Evolutionary conservation across 257 asterid species (phyloP).

Genomic region (Cruciata laevipes): DNA sequence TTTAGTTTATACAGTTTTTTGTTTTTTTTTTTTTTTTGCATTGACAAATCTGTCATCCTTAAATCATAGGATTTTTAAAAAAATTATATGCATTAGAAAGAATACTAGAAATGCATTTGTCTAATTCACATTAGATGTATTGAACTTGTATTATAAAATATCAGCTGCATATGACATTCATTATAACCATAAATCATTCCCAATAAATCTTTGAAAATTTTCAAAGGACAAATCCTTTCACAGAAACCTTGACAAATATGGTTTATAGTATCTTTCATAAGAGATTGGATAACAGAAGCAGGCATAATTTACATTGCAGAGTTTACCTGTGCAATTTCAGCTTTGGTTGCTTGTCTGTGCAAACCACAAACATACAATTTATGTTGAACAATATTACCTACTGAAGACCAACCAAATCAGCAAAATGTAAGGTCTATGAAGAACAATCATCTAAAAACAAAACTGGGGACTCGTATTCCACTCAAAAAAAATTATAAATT

Average conservation of each 20-base stretch:
- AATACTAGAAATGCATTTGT: no score
- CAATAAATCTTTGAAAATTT: background rate
- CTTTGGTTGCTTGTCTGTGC: constrained; percentile 56
- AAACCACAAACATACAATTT: constrained; percentile 78
- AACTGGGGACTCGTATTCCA: background rate
- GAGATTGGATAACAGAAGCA: background rate
- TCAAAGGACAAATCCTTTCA: background rate
- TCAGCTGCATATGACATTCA: background rate
- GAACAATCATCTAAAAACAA: background rate
- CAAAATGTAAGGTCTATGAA: constrained; percentile 14
- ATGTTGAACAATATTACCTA: constrained; percentile 48
- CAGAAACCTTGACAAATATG: background rate
- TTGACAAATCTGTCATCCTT: no score
- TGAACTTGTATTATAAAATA: no score
- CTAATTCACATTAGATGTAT: no score
- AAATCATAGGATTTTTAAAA: no score
- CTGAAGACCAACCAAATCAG: constrained; percentile 18
- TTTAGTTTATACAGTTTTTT: no score
- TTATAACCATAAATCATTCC: background rate
- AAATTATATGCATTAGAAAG: no score
- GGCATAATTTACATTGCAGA: background rate
- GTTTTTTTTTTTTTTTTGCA: no score
- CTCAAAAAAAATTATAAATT: no score
- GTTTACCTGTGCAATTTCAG: constrained; percentile 71
- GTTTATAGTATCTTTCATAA: background rate